Evolutionary conservation across 768 basidiomycete genomes (phyloP).

Genomic region (Boletellus sp.): DNA sequence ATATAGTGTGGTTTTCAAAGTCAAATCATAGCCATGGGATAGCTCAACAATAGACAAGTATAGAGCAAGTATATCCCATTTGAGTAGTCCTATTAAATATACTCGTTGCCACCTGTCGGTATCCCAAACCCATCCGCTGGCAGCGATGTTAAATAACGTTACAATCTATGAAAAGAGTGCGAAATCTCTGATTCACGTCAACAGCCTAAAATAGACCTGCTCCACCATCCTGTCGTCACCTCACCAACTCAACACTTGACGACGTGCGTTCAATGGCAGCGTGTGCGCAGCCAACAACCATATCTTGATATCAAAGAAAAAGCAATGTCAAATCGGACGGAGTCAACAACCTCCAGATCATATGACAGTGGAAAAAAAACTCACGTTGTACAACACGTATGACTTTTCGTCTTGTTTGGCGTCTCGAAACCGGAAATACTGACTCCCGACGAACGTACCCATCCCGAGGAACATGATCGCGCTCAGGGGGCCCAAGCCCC

Average conservation of each 20-base stretch:
- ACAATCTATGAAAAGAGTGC: no score
- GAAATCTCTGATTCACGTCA: no score
- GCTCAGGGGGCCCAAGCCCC: constrained; percentile 9
- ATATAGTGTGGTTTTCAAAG: no score
- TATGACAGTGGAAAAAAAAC: not conserved
- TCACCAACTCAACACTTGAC: constrained; percentile 6
- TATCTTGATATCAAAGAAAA: constrained; percentile 3
- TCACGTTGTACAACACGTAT: constrained; percentile 15
- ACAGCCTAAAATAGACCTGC: no score
- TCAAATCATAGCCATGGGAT: no score
- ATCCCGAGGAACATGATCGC: constrained; percentile 5
- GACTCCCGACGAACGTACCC: constrained; percentile 14
- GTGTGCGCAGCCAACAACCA: constrained; percentile 8
- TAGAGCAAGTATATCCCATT: no score
- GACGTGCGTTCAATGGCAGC: constrained; percentile 7
- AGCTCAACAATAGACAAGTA: no score
- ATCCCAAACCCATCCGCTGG: no score
- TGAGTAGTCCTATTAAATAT: no score
- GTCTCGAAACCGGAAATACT: constrained; percentile 11
- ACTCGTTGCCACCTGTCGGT: no score
- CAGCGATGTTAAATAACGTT: no score
- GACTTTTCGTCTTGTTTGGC: constrained; percentile 8
- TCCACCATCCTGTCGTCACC: no score
- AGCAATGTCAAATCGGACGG: not conserved
- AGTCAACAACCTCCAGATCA: not conserved